Evolutionary conservation across 495 filamentous ascomycete species (phyloP).

Genomic region (Aspergillus wentii): DNA sequence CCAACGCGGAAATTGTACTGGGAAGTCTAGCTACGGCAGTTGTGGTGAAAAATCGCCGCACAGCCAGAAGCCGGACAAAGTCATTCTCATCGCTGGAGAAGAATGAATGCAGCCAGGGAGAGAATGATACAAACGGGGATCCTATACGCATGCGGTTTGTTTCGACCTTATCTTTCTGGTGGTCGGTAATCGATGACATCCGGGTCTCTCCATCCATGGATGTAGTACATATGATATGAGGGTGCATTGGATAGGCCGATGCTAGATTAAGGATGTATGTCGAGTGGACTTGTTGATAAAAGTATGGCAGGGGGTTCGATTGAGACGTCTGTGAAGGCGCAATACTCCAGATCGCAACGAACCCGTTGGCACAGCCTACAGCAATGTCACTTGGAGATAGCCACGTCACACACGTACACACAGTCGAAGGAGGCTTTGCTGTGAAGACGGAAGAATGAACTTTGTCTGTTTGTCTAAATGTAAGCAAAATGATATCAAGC

Average conservation of each 20-base stretch:
- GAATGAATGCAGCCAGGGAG: constrained; percentile 50
- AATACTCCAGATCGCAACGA: constrained; percentile 54
- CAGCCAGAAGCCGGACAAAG: constrained; percentile 44
- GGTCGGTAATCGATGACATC: constrained; percentile 50
- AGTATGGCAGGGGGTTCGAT: constrained; percentile 38
- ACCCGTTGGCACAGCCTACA: constrained; percentile 60
- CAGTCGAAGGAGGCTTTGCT: constrained; percentile 38
- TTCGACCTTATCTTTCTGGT: constrained; percentile 40
- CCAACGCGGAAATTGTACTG: constrained; percentile 38
- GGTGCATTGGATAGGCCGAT: constrained; percentile 56
- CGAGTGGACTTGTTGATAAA: constrained; percentile 53
- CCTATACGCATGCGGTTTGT: constrained; percentile 50
- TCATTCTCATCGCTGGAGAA: constrained; percentile 55
- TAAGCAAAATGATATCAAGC: too few species aligned
- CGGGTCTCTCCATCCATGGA: constrained; percentile 56
- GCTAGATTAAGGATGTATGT: constrained; percentile 55
- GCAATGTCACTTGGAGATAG: constrained; percentile 55
- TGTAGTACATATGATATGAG: constrained; percentile 48
- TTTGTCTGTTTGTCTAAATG: constrained; percentile 31
- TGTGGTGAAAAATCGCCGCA: constrained; percentile 53
- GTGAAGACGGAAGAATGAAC: constrained; percentile 50
- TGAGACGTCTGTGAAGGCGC: constrained; percentile 16
- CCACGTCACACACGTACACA: constrained; percentile 60
- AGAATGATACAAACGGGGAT: constrained; percentile 46
- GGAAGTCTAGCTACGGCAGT: constrained; percentile 29